phyloP scores from a whole-genome alignment of 345 rosid species.

The Hirschfeldia incana region DNA sequence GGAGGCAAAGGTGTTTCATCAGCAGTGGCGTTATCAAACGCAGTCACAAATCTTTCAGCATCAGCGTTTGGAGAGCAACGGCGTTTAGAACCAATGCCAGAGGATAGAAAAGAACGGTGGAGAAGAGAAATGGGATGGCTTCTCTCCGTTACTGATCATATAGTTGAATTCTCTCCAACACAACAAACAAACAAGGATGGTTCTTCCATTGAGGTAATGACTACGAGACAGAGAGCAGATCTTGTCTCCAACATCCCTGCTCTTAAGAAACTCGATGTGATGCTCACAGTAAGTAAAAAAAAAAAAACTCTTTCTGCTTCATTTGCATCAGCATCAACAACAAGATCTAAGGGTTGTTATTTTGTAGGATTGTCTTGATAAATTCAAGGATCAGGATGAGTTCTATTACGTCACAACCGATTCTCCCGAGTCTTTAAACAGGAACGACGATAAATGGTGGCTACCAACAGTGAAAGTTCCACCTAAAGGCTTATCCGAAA shows the following conservation, averaged over 20 bases:
- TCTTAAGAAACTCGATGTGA: slow-evolving; percentile 73
- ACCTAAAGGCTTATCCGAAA: slow-evolving; percentile 66
- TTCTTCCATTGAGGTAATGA: slow-evolving; percentile 70
- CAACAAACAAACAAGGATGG: slow-evolving; percentile 62
- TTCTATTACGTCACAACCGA: slow-evolving; percentile 57
- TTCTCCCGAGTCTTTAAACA: slow-evolving; percentile 60
- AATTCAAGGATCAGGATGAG: slow-evolving; percentile 67
- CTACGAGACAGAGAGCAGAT: slow-evolving; percentile 72
- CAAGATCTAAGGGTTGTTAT: not conserved
- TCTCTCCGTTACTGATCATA: slow-evolving; percentile 64
- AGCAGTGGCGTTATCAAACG: slow-evolving; percentile 68
- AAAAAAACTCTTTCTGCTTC: not conserved
- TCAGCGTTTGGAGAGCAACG: slow-evolving; percentile 51
- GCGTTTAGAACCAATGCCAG: slow-evolving; percentile 59
- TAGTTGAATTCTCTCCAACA: slow-evolving; percentile 67
- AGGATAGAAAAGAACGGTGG: slow-evolving; percentile 58
- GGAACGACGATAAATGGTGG: slow-evolving; percentile 90
- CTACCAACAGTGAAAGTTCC: slow-evolving; percentile 71
- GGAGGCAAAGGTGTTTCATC: slow-evolving; percentile 79
- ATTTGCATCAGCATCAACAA: not conserved
- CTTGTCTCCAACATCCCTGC: slow-evolving; percentile 90
- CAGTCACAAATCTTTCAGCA: slow-evolving; percentile 53
- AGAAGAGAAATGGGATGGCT: slow-evolving; percentile 65
- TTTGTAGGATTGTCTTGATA: slow-evolving; percentile 74
- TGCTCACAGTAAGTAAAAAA: slow-evolving; percentile 67